Percentiles rank a stretch among this genome's conserved stretches.
These are phyloP conservation scores for Fusarium siculi DNA, from an alignment of 2,329 filamentous ascomycete genomes.

Conservation along the genomic window DNA sequence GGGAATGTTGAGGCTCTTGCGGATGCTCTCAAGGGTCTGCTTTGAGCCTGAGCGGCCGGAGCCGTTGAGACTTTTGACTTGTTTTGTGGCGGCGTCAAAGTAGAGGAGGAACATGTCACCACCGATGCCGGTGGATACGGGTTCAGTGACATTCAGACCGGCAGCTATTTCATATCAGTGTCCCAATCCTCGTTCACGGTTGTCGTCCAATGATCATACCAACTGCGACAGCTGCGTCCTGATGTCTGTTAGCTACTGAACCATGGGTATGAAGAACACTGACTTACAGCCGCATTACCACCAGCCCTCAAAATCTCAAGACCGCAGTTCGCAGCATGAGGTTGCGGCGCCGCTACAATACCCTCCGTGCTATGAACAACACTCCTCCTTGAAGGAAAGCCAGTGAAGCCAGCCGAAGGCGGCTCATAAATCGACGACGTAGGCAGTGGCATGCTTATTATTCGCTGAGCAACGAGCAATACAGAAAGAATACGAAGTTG, in stretches of 20 bases:
- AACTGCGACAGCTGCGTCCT: conserved; percentile 97
- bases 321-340: conserved; percentile 88
- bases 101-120: conserved; percentile 97
- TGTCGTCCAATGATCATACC: too few relatives aligned
- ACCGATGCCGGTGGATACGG: conserved; percentile 91
- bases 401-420: conserved; percentile 62
- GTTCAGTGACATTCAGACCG: conserved; percentile 92
- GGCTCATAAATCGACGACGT: conserved; percentile 60
- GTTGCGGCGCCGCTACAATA: conserved; percentile 90
- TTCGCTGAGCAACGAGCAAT: too few relatives aligned
- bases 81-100: conserved; percentile 85
- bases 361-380: conserved; percentile 94
- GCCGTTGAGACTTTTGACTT: conserved; percentile 88
- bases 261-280: fast-evolving
- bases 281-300: conserved; percentile 85
- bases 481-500: too few relatives aligned
- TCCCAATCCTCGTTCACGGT: too few relatives aligned
- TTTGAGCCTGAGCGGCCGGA: conserved; percentile 84
- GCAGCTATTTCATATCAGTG: too few relatives aligned
- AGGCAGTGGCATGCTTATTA: conserved; percentile 57
- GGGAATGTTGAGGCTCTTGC: conserved; percentile 73
- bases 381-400: conserved; percentile 83
- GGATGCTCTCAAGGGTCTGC: conserved; percentile 75
- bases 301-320: conserved; percentile 85
- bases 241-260: background rate